Conservation (phyloP, 1,139 yeast species). For the Wickerhamomyces sp. region DNA sequence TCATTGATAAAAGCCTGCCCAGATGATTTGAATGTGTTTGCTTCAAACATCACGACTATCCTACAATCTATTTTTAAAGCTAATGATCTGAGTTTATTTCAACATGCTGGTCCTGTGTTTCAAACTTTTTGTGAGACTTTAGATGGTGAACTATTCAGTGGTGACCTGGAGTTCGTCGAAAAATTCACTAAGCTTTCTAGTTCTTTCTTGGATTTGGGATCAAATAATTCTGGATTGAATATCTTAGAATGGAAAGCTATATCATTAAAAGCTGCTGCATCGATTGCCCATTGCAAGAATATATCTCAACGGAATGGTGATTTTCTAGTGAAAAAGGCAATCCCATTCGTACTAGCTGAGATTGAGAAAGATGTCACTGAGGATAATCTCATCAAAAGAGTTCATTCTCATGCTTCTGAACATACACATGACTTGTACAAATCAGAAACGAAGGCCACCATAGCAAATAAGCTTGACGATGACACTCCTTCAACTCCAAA, state of each 20-base stretch:
- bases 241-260: conserved; percentile 21
- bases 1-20: conserved; percentile 72
- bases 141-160: conserved; percentile 66
- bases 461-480: conserved; percentile 1
- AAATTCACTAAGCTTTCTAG: conserved; percentile 14
- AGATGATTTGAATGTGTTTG: conserved; percentile 82
- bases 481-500: conserved; percentile 8
- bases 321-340: conserved; percentile 12
- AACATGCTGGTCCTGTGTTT: conserved; percentile 48
- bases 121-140: conserved; percentile 59
- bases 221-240: conserved; percentile 12
- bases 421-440: conserved; percentile 18
- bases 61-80: conserved; percentile 40
- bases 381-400: conserved; percentile 14
- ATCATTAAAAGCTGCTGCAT: conserved; percentile 17
- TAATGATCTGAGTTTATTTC: conserved; percentile 53
- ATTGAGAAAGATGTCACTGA: conserved; percentile 13
- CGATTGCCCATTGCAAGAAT: conserved; percentile 19
- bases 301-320: conserved; percentile 13
- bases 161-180: conserved; percentile 60
- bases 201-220: conserved; percentile 11
- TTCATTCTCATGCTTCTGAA: conserved; percentile 18
- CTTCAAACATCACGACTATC: conserved; percentile 39
- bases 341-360: conserved; percentile 18
- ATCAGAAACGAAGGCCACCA: conserved; percentile 15